These are phyloP conservation scores for Paramecium primaurelia DNA, from an alignment of 73 alveolate genomes.

Conservation along the genomic window DNA sequence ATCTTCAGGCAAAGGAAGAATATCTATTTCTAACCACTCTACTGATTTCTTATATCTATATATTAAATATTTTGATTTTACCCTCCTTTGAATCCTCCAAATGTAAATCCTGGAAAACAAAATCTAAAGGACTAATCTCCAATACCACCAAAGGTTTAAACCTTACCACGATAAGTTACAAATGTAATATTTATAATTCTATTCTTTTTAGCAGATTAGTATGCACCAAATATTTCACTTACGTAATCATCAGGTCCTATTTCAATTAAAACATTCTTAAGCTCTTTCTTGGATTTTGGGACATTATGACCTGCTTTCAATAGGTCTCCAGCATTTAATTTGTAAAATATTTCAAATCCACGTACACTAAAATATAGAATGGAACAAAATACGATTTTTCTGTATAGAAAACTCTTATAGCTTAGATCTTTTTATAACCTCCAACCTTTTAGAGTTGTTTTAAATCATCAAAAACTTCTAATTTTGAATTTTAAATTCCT, in stretches of 20 bases:
- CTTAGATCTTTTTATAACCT: not conserved
- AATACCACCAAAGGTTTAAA: not conserved
- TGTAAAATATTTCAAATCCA: conserved; percentile 38
- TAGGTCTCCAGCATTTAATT: conserved; percentile 11
- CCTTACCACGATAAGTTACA: conserved; percentile 19
- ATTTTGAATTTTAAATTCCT: not conserved
- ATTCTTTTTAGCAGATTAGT: not conserved
- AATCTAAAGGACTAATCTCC: not conserved
- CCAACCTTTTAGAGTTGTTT: not conserved
- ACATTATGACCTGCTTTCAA: conserved; percentile 17
- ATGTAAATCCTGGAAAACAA: not conserved
- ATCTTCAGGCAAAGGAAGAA: not conserved
- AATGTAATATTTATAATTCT: conserved; percentile 14
- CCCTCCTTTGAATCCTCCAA: conserved; percentile 52
- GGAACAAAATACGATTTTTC: not conserved
- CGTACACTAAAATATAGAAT: conserved; percentile 1
- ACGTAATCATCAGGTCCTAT: conserved; percentile 51
- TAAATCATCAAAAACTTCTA: conserved; percentile 12
- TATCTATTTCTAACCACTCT: conserved; percentile 31
- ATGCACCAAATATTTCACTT: conserved; percentile 21
- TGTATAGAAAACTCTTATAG: not conserved
- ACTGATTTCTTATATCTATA: not conserved
- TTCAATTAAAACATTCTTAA: not conserved
- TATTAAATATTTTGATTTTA: not conserved
- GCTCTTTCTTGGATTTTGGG: not conserved